Evolutionary conservation across 169 alveolate genomes (phyloP).

Genomic region (Prorocentrum cordatum): DNA sequence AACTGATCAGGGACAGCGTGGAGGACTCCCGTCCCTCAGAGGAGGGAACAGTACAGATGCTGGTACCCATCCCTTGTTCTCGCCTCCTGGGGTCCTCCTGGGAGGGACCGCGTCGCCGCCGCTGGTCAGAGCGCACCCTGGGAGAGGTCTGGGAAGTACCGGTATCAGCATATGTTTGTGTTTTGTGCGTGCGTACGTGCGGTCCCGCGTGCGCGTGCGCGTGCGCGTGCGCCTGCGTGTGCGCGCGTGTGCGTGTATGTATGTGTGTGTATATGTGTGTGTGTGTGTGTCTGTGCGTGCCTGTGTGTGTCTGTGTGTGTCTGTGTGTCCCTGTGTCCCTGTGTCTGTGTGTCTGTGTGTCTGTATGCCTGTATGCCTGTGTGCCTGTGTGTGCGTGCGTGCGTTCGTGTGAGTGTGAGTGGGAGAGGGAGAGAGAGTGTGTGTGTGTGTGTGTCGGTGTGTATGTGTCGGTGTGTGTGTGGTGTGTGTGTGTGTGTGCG

Average conservation of each 20-base stretch:
- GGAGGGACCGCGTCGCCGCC: too few species aligned
- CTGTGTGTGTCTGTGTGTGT: not conserved
- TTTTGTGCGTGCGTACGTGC: not conserved
- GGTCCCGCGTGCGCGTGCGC: not conserved
- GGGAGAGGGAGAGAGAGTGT: not conserved
- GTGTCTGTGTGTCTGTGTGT: not conserved
- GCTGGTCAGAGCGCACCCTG: too few species aligned
- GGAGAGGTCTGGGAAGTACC: too few species aligned
- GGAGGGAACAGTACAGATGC: too few species aligned
- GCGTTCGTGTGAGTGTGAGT: not conserved
- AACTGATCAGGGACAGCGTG: too few species aligned
- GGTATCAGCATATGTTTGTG: not conserved
- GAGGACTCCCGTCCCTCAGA: too few species aligned
- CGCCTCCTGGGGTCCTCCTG: too few species aligned
- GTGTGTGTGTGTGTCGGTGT: not conserved
- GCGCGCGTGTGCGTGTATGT: not conserved
- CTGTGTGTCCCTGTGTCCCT: not conserved
- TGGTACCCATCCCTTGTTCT: too few species aligned
- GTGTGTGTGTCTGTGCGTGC: not conserved
- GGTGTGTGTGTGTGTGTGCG: not conserved
- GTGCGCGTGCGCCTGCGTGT: not conserved
- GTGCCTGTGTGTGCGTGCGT: not conserved
- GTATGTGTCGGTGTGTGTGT: not conserved
- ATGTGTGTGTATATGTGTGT: not conserved
- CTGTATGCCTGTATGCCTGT: not conserved